Conservation (phyloP, 2,329 filamentous ascomycete genomes). For the Paracorniculantispora psalliotae region DNA sequence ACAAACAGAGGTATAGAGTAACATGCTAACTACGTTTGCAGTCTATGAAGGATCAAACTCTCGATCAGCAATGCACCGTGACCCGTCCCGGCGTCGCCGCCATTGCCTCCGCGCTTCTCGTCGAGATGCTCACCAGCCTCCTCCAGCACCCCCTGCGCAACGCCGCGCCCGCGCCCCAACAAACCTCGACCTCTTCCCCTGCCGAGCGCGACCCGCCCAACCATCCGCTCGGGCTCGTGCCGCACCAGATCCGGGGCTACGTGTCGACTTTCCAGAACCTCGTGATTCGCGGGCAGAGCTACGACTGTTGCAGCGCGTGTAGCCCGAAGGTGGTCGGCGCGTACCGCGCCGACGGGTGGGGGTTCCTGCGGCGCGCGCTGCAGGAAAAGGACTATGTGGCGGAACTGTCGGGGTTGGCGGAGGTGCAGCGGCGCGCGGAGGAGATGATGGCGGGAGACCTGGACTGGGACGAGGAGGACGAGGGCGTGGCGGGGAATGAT, state of each 20-base stretch:
- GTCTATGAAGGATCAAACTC: constrained; percentile 90
- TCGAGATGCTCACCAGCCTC: constrained; percentile 82
- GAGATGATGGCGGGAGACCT: constrained; percentile 46
- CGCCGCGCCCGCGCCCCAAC: constrained; percentile 52
- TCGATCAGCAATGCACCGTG: constrained; percentile 97
- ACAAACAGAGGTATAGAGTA: too few species aligned
- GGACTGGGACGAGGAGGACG: constrained; percentile 59
- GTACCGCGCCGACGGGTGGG: constrained; percentile 67
- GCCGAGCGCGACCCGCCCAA: constrained; percentile 49
- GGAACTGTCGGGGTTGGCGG: constrained; percentile 68
- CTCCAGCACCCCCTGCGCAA: constrained; percentile 78
- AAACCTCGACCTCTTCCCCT: constrained; percentile 35
- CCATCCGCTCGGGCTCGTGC: constrained; percentile 64
- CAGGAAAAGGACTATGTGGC: constrained; percentile 73
- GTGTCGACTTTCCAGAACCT: constrained; percentile 70
- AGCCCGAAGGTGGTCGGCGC: constrained; percentile 63
- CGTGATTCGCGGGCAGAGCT: constrained; percentile 67
- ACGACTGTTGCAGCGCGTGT: constrained; percentile 78
- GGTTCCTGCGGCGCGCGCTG: constrained; percentile 69
- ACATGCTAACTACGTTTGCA: constrained; percentile 35
- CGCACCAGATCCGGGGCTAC: constrained; percentile 77
- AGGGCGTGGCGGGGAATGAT: constrained; percentile 31
- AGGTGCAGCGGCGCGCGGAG: constrained; percentile 60
- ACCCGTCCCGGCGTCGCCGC: constrained; percentile 89
- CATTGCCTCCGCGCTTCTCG: constrained; percentile 84